These are phyloP conservation scores for Scutellaria galericulata DNA, from an alignment of 257 asterid species.

Conservation along the genomic window DNA sequence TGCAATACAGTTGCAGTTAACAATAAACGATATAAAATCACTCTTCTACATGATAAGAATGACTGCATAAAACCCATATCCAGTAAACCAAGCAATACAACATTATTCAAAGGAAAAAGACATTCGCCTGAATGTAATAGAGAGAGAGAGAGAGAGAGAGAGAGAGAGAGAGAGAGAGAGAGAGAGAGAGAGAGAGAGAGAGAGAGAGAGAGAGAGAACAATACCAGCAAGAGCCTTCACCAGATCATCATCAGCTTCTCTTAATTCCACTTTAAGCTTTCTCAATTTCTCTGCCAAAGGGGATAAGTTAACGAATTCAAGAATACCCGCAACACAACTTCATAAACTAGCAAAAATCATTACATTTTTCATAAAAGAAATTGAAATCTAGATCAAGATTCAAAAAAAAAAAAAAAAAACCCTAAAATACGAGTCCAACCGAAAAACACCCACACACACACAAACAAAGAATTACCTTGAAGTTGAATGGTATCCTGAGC, in stretches of 20 bases:
- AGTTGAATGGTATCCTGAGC: constrained; percentile 66
- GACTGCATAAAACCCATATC: background rate
- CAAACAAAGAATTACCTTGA: constrained; percentile 51
- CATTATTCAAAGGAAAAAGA: background rate
- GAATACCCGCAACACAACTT: background rate
- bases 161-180: background rate
- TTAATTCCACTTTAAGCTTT: constrained; percentile 61
- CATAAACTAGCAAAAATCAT: background rate
- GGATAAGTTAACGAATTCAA: constrained; percentile 28
- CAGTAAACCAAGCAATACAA: background rate
- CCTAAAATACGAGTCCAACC: constrained; percentile 30
- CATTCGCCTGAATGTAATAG: background rate
- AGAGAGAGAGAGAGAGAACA: background rate
- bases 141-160: background rate
- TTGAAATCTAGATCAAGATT: constrained; percentile 1
- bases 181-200: background rate
- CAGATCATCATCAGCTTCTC: constrained; percentile 74
- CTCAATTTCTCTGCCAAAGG: constrained; percentile 59
- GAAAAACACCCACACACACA: background rate
- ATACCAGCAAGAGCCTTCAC: constrained; percentile 88
- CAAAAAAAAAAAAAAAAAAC: background rate
- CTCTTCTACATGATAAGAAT: constrained; percentile 5
- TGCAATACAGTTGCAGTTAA: background rate
- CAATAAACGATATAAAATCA: background rate
- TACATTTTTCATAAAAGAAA: background rate